phyloP scores from a whole-genome alignment of 306 rosid species.

The Aeschynomene evenia region DNA sequence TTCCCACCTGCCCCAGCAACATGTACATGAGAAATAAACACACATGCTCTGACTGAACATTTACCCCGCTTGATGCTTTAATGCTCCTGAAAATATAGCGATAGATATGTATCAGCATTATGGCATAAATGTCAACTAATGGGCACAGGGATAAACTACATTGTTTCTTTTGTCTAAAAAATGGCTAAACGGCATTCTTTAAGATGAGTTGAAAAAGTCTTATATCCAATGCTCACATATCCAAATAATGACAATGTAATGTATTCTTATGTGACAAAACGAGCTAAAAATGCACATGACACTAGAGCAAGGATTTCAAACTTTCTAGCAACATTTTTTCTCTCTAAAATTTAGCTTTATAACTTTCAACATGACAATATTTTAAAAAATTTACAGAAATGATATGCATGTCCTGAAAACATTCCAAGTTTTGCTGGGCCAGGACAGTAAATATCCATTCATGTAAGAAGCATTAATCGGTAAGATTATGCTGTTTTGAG shows the following conservation, averaged over 20 bases:
- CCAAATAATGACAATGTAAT: background rate
- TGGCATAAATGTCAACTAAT: background rate
- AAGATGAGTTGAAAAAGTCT: background rate
- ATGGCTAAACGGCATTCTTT: background rate
- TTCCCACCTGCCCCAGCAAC: constrained; percentile 11
- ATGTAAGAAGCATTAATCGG: background rate
- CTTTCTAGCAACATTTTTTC: background rate
- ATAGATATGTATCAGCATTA: background rate
- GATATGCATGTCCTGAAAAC: background rate
- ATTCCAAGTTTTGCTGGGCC: background rate
- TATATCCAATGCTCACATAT: constrained; percentile 8
- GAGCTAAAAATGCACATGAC: background rate
- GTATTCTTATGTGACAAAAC: background rate
- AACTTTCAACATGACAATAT: background rate
- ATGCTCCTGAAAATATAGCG: constrained; percentile 21
- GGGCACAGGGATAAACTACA: too few relatives aligned
- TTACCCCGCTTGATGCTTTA: background rate
- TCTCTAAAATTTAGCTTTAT: background rate
- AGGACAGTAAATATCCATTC: background rate
- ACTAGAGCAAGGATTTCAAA: background rate
- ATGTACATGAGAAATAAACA: background rate
- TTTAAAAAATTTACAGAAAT: background rate
- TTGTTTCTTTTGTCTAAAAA: too few relatives aligned
- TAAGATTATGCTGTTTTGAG: background rate
- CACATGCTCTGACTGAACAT: constrained; percentile 9